Evolutionary conservation across 1,139 yeast species (phyloP), one percentile per base, ranked within the genome.

Genomic region (Yamadazyma taylorii): DNA sequence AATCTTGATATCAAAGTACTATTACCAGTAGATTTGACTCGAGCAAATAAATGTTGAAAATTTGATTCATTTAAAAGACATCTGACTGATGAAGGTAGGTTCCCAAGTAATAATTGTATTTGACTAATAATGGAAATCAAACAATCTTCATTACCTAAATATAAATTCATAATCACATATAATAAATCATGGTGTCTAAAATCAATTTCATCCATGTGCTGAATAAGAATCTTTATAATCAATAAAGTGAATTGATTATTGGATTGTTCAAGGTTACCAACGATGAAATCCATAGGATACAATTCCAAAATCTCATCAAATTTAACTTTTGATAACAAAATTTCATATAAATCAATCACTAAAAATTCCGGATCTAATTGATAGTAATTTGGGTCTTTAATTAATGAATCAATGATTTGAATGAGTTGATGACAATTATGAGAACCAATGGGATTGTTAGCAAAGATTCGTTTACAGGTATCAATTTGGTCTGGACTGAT

Each of bases 281-380:
- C 27, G 4, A 65, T 58, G 28, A 49, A 50, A 7, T 57, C 55
- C 5, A 38, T 10, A 0, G 66, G 53, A 34, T 59, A 65, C 23
- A 50, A 39, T 11, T 36, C 28, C 21, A 56, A 33, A 15, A 64
- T 48, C 5, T 50, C 43, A 4, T 40, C 37, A 34, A 58, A 53
- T 2, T 49, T 38, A 15, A 60, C 34, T 17, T 38, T 38, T 7
- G 47, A 26, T 15, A 66, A 40, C 2, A 66, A 34, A 7, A 50
- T 43, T 24, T 53, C 58, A 22, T 61, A 49, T 11, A 65, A 47
- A 7, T 46, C 50, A 3, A 61, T 39, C 3, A 59, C 39, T 5
- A 39, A 39, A 4, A 42, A 42, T 5, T 49, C 40, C 1, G 61
- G 58, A 42, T 65, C 70, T 5, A 40, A 17, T 2, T 35, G 30